Percentiles rank a stretch among this genome's conserved stretches.
Conservation (phyloP, 2,329 filamentous ascomycete genomes). For the Curvularia sp. region DNA sequence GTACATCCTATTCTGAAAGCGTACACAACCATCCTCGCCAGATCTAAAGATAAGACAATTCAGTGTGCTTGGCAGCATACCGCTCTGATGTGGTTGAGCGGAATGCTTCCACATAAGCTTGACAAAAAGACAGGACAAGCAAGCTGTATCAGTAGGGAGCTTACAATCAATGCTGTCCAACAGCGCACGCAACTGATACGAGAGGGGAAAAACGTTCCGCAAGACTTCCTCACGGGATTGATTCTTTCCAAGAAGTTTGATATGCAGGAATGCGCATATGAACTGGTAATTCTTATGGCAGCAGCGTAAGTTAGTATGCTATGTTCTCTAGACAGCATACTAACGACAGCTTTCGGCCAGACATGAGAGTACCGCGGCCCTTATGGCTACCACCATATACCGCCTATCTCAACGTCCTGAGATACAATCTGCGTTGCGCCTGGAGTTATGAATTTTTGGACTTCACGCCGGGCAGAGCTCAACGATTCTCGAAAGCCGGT, state of each 20-base stretch:
- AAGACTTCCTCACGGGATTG: neutral
- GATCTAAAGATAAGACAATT: neutral
- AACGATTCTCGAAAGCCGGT: no score
- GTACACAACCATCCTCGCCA: neutral
- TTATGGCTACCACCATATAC: no score
- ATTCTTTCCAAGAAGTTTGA: neutral
- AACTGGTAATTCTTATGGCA: neutral
- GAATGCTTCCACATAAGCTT: neutral
- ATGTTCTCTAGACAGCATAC: no score
- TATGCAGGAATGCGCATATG: neutral
- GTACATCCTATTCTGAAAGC: neutral
- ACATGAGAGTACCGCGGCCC: no score
- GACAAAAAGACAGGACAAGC: neutral
- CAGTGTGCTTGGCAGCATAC: neutral
- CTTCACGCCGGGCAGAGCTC: no score
- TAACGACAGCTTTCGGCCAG: no score
- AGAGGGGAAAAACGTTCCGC: neutral
- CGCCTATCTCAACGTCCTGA: no score
- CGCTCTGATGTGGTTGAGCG: neutral
- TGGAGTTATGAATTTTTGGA: no score
- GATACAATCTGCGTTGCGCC: no score
- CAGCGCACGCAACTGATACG: neutral
- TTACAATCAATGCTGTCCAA: neutral
- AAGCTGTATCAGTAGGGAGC: neutral
- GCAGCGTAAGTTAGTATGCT: no score